Evolutionary conservation across 768 basidiomycete species (phyloP), one percentile per base, ranked within the genome.

Genomic region (Leucosporidium scottii): DNA sequence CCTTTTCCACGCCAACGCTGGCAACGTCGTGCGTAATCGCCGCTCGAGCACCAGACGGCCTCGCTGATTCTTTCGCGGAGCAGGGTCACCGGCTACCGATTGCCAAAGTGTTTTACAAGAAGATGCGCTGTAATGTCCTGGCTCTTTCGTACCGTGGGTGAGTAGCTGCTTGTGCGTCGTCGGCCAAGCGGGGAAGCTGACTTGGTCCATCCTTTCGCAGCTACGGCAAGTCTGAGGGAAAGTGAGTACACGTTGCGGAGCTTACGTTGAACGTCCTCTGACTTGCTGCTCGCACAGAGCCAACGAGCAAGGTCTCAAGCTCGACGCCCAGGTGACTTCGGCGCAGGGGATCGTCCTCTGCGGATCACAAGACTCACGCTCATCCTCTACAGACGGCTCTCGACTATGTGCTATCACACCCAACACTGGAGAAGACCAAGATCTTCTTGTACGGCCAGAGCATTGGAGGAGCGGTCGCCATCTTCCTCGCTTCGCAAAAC

Each of bases 111-210:
- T 94, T 97, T 76, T 90, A 84, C 75, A 79, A 85, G 57, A 84
- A 85, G 75, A 86, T 91, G 85, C 83, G 90, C 21, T 96, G 92
- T 78, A 97, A 98, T 76, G 91, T 96, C 4, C 80, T 98, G 50
- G 91, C 97, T 87, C 80, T 94, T 67, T 92, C 89, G 58, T 99
- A 99, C 76, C 81, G 94, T 75, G 93, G 93, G 89, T 90, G 74
- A 66, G 86, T 78, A 23, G 27, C 31, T 25, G 34, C 34, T 50
- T n/a, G 25, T 58, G 36, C 27, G 53, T 30, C 56, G 44, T 27
- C 53, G 63, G 49, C 30, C 17, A 10, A 27, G 36, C 48, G 30
- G 61, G 62, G 67, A 61, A 53, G 47, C 56, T 57, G 66, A 58
- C 53, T 64, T 49, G 15, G 56, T 36, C 62, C n/a, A 13, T 49